phyloP scores from a whole-genome alignment of 768 basidiomycete genomes.

The Leucosporidium yakuticum region DNA sequence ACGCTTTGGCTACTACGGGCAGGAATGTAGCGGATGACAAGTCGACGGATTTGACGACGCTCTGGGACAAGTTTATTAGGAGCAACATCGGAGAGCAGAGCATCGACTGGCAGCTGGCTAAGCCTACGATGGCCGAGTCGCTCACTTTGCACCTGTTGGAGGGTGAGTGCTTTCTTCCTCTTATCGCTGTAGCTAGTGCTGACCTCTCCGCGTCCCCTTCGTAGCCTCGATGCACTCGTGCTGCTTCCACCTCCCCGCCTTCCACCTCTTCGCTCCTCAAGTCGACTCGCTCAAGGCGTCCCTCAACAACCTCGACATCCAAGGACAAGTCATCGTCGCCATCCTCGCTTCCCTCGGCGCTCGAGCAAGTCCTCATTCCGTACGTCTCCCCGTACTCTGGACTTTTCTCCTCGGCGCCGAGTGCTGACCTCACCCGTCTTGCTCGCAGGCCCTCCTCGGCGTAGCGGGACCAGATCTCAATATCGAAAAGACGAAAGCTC shows the following conservation, averaged over 20 bases:
- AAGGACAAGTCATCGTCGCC: constrained; percentile 17
- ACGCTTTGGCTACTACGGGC: too few species aligned
- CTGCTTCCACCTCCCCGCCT: constrained; percentile 33
- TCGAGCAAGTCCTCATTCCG: constrained; percentile 27
- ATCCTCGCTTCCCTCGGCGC: constrained; percentile 32
- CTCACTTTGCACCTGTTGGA: constrained; percentile 27
- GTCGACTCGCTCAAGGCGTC: constrained; percentile 14
- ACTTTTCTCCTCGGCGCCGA: too few species aligned
- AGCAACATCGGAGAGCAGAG: constrained; percentile 15
- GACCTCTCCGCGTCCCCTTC: fast-evolving
- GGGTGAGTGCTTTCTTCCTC: background rate
- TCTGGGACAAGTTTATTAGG: too few species aligned
- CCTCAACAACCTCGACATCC: constrained; percentile 21
- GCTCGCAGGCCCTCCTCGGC: constrained; percentile 22
- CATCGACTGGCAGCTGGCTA: constrained; percentile 26
- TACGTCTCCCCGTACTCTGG: too few species aligned
- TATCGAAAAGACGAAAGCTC: constrained; percentile 22
- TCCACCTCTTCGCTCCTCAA: constrained; percentile 18
- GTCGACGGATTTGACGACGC: too few species aligned
- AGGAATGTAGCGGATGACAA: too few species aligned
- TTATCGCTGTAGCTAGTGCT: background rate
- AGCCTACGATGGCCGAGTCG: constrained; percentile 28
- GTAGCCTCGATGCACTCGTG: constrained; percentile 31
- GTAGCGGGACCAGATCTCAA: constrained; percentile 26
- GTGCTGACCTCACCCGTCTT: too few species aligned